phyloP scores from a whole-genome alignment of 2,329 filamentous ascomycete species.

The Ascochyta clinopodiicola region DNA sequence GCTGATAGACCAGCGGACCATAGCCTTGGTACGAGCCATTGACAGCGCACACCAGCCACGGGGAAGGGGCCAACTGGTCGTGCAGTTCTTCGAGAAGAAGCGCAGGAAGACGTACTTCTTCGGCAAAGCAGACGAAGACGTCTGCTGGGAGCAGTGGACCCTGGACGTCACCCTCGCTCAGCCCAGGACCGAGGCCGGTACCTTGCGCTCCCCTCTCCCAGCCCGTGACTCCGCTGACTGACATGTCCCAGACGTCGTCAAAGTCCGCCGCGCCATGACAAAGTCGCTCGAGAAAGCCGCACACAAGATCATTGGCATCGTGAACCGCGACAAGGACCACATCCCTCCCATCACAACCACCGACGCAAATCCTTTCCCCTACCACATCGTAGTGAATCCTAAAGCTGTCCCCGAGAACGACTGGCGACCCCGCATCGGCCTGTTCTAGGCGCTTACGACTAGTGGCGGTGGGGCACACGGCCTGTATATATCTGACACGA shows the following conservation, averaged over 20 bases:
- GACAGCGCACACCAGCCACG: conserved; percentile 64
- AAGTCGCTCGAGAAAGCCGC: conserved; percentile 85
- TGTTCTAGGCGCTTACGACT: conserved; percentile 31
- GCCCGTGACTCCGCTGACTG: conserved; percentile 4
- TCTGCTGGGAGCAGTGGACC: conserved; percentile 97
- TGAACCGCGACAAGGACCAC: conserved; percentile 90
- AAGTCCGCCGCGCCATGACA: conserved; percentile 90
- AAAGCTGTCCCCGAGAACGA: conserved; percentile 66
- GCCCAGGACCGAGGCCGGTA: conserved; percentile 86
- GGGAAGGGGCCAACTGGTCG: conserved; percentile 77
- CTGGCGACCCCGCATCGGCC: conserved; percentile 79
- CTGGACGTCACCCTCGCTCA: conserved; percentile 92
- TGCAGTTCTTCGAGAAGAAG: conserved; percentile 95
- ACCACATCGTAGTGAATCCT: conserved; percentile 88
- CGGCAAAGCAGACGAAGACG: conserved; percentile 82
- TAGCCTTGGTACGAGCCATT: conserved; percentile 76
- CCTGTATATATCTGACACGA: conserved; percentile 30
- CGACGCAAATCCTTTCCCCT: conserved; percentile 92
- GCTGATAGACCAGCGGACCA: conserved; percentile 87
- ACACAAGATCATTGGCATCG: conserved; percentile 87
- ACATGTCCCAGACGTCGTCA: conserved; percentile 73
- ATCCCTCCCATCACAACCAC: conserved; percentile 96
- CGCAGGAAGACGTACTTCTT: conserved; percentile 77
- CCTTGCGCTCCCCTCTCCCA: conserved; percentile 2
- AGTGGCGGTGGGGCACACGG: conserved; percentile 7